Evolutionary conservation across 202 grass and related monocot genomes (phyloP), one percentile per base, ranked within the genome.

Genomic region (Alloteropsis angusta): DNA sequence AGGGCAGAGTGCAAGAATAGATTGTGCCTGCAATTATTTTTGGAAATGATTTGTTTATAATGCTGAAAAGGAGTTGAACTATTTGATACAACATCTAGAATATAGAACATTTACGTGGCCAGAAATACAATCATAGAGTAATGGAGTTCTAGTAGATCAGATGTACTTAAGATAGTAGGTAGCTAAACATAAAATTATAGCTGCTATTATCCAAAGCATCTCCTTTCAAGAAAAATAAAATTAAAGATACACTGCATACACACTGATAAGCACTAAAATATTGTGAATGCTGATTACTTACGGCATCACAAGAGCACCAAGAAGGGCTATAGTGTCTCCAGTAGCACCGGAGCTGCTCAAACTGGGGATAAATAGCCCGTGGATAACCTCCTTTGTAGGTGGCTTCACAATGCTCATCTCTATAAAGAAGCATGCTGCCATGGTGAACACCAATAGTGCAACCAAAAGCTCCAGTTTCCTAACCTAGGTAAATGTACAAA

Each of bases 1-100:
- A 97, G 36, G 16, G 94, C 94, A 53, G 91, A 93, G 79, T 97
- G 94, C 67, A 97, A 46, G 77, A 97, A 97, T 22, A 97, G 53
- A 63, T 52, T 81, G 34, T 82, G 68, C 21, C 58, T 82, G 34
- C 9, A 42, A 82, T 50, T 52, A 62, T 72, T 35, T 55, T 55
- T 9, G 0, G 5, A 64, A 77, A 37, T 25, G 0, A 13, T 39
- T 25, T 41, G 41, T 55, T 73, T 39, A 25, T 53, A 38, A 25
- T 53, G 23, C 48, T 54, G 5, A 74, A 57, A 57, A 9, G 0
- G n/a, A 41, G 19, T 9, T 56, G 19, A 14, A 56, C 34, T 56
- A 72, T 23, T 56, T 41, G 35, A 54, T 4, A 12, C 34, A 54
- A 72, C 19, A 55, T 21, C 5, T 71, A 36, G 17, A 53, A 35